Percentiles rank a stretch among this genome's conserved stretches.
Evolutionary conservation across 2,329 filamentous ascomycete genomes (phyloP).

Genomic region (Capronia coronata): DNA sequence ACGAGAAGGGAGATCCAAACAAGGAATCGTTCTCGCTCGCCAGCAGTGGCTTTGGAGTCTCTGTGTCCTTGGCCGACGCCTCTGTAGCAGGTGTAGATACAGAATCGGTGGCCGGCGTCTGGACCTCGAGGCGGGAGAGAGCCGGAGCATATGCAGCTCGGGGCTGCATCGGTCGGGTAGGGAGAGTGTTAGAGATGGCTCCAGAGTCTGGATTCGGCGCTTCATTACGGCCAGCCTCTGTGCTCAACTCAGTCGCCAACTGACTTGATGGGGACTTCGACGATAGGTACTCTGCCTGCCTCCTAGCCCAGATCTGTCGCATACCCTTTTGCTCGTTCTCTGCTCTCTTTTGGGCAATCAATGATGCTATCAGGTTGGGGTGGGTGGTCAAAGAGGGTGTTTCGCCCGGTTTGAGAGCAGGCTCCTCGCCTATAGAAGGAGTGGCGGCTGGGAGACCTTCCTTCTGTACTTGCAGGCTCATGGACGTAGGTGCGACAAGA

Average conservation of each 20-base stretch:
- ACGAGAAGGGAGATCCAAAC: conserved; percentile 16
- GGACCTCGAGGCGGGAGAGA: background rate
- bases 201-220: conserved; percentile 1
- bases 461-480: background rate
- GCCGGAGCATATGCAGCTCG: background rate
- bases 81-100: conserved; percentile 10
- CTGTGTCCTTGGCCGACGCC: background rate
- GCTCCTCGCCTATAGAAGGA: conserved; percentile 2
- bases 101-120: conserved; percentile 3
- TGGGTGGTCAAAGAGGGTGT: conserved; percentile 11
- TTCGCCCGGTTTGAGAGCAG: conserved; percentile 18
- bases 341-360: conserved; percentile 20
- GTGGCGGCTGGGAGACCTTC: background rate
- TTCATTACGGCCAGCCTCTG: conserved; percentile 1
- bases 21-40: conserved; percentile 10
- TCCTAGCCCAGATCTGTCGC: conserved; percentile 17
- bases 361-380: conserved; percentile 19
- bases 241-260: conserved; percentile 4
- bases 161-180: conserved; percentile 1
- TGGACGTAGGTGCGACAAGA: background rate
- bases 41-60: background rate
- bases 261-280: conserved; percentile 14
- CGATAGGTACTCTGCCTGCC: conserved; percentile 17
- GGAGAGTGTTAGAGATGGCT: conserved; percentile 9
- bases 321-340: conserved; percentile 20